phyloP scores from a whole-genome alignment of 148 eudicot species.

The Bassia scoparia region DNA sequence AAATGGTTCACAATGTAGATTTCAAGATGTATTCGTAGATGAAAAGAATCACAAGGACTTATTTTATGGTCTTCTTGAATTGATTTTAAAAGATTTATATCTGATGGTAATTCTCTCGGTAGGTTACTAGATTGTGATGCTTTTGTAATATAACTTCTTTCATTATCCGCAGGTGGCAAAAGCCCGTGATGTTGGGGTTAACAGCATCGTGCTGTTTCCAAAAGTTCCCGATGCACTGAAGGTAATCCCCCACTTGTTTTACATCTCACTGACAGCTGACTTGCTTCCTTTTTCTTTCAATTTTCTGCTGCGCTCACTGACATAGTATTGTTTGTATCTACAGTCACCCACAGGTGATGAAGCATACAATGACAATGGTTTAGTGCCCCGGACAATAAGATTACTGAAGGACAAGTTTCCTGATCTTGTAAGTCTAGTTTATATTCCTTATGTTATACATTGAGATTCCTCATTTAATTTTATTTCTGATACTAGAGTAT shows the following conservation, averaged over 20 bases:
- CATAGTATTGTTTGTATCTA: background rate
- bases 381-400: constrained; percentile 86
- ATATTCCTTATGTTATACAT: background rate
- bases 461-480: background rate
- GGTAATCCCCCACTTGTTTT: constrained; percentile 35
- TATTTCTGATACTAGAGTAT: constrained; percentile 3
- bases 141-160: background rate
- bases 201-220: constrained; percentile 84
- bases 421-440: constrained; percentile 69
- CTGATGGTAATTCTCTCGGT: background rate
- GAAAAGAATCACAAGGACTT: background rate
- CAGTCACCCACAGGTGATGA: constrained; percentile 88
- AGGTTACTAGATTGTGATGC: background rate
- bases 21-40: background rate
- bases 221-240: constrained; percentile 97
- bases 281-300: background rate
- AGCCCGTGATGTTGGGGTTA: constrained; percentile 94
- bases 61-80: background rate
- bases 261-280: background rate
- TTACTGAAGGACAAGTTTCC: constrained; percentile 91
- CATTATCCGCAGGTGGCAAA: constrained; percentile 58
- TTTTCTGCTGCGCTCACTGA: constrained; percentile 1
- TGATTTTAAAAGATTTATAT: background rate
- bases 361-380: constrained; percentile 89
- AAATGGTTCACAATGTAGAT: too few species aligned